These are phyloP conservation scores for Zopfochytrium polystomum DNA, from an alignment of 371 early-diverging fungal species.

Conservation along the genomic window DNA sequence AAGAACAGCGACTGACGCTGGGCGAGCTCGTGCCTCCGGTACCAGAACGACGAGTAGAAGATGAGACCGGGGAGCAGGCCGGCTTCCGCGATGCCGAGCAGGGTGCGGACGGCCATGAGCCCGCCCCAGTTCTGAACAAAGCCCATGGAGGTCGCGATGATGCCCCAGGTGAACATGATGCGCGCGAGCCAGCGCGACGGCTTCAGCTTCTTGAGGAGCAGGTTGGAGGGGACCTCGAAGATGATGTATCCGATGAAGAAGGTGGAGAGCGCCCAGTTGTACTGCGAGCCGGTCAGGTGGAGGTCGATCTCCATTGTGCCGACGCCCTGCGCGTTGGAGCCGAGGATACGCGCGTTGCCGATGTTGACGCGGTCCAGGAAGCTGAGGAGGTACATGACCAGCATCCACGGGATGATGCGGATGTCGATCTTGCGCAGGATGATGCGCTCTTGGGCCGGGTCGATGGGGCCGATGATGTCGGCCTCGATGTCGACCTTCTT, in stretches of 20 bases:
- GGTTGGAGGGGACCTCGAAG: constrained; percentile 66
- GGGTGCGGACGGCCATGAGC: constrained; percentile 57
- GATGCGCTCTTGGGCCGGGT: too few species aligned
- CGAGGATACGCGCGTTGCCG: constrained; percentile 37
- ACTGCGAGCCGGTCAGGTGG: constrained; percentile 36
- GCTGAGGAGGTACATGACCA: constrained; percentile 68
- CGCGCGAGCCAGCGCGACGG: constrained; percentile 68
- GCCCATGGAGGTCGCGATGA: constrained; percentile 59
- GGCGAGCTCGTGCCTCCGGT: constrained; percentile 69
- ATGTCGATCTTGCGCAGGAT: too few species aligned
- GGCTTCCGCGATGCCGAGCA: constrained; percentile 66
- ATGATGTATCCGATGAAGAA: constrained; percentile 68
- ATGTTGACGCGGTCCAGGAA: constrained; percentile 78
- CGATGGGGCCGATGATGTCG: too few species aligned
- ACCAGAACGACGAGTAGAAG: constrained; percentile 73
- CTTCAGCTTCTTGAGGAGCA: constrained; percentile 57
- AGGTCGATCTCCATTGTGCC: constrained; percentile 22
- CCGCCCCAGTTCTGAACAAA: constrained; percentile 24
- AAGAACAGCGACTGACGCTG: constrained; percentile 69
- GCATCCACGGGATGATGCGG: constrained; percentile 69
- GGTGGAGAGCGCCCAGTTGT: constrained; percentile 62
- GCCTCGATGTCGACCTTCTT: too few species aligned
- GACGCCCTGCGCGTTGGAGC: constrained; percentile 11
- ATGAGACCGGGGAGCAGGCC: constrained; percentile 75
- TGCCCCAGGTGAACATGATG: constrained; percentile 66